These are phyloP conservation scores for Sicyos baderoa DNA, from an alignment of 306 rosid genomes.

Conservation along the genomic window DNA sequence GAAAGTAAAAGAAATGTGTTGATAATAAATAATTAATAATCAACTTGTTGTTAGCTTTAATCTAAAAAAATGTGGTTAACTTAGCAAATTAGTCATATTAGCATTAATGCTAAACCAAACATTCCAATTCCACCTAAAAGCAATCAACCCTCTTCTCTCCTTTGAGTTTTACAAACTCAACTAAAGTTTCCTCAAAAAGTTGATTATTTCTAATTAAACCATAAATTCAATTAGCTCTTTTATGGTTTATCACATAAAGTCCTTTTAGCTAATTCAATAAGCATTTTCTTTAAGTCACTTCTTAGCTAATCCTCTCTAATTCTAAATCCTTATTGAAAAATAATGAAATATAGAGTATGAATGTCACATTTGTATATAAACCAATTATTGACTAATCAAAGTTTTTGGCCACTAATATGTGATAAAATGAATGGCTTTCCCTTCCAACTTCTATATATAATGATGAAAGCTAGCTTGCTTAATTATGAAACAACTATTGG, in stretches of 20 bases:
- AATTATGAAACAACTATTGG: conserved; percentile 3
- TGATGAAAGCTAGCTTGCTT: conserved; percentile 12
- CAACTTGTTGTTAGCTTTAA: too few species aligned
- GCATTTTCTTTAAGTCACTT: neutral
- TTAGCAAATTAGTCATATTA: conserved; percentile 16
- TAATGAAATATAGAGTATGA: neutral
- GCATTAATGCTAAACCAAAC: conserved; percentile 5
- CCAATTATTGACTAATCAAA: neutral
- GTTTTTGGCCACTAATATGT: neutral
- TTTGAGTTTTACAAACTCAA: neutral
- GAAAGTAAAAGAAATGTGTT: neutral
- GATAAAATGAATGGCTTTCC: neutral
- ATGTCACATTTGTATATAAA: neutral
- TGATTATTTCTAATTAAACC: neutral
- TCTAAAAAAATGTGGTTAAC: neutral
- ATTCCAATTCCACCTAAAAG: conserved; percentile 3
- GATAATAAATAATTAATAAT: too few species aligned
- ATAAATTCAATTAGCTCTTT: neutral
- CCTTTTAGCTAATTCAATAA: neutral
- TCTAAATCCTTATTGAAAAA: neutral
- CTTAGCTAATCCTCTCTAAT: neutral
- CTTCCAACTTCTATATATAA: neutral
- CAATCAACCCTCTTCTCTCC: neutral
- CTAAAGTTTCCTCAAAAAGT: neutral
- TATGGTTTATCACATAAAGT: neutral